Base-by-base conservation (phyloP, 2,329 filamentous ascomycete species). In the Drechslerella coelobrocha region DNA sequence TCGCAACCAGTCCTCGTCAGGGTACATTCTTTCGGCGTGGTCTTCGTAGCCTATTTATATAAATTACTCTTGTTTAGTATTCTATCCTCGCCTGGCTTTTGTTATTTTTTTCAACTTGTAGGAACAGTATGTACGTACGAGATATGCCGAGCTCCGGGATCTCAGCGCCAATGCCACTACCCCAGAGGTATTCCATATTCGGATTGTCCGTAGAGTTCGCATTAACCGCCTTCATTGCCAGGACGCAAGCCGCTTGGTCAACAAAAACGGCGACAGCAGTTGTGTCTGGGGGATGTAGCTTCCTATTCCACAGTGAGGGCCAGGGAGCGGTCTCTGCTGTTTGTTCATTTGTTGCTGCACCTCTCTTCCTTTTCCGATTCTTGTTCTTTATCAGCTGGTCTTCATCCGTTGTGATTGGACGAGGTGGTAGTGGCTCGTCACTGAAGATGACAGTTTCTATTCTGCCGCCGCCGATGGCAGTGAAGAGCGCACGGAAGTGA, bases 221-320 rank as follows among this genome's bases (percentile, higher is more conserved):
- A 9, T 84, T 83, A 12, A 86, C 81, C n/a, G 89, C 90, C 80
- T 90, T 96, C 62, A 96, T 79, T 7, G 89, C 89, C 2, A 87
- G 81, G 72, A 91, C 87, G 56, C 90, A 89, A 76, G 89, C 92
- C 76, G 88, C 86, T 73, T 86, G 85, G 78, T 99, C 94, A 48
- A 92, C 91, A 73, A 97, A 89, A 4, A 92, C 81, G 0, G 92
- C 88, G 0, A 97, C 83, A 0, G 91, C 93, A 1, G 89, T 89
- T 72, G 89, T 86, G 17, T 92, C 92, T 77, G 89, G 92, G 53
- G 82, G 81, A 50, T 89, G 86, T 9, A 96, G 77, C 48, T 84
- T 82, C 17, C 89, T 82, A 48, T 89, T 84, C 91, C 92, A 97
- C 2, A 86, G 86, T 41, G 84, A 81, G 0, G 92, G 91, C 52